Percentiles rank a stretch among this genome's conserved stretches.
phyloP scores from a whole-genome alignment of 2,329 filamentous ascomycete species.

The Paecilomyces fulvus region DNA sequence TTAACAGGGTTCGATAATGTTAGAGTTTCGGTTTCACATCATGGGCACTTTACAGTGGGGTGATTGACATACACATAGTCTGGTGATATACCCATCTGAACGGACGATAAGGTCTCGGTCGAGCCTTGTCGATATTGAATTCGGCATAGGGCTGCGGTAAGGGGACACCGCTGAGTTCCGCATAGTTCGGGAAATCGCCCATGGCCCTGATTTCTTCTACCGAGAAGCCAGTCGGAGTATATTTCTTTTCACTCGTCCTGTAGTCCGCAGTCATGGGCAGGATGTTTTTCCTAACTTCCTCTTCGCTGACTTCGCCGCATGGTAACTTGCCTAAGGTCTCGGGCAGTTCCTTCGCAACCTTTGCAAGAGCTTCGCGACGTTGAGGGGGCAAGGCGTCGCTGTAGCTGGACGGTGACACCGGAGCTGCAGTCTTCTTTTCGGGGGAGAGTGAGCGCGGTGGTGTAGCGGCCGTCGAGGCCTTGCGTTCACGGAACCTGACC shows the following conservation, averaged over 20 bases:
- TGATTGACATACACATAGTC: slow-evolving; percentile 68
- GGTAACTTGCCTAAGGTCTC: slow-evolving; percentile 8
- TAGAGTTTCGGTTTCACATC: not conserved
- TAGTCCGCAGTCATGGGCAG: slow-evolving; percentile 37
- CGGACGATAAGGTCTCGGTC: slow-evolving; percentile 68
- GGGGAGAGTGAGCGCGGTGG: slow-evolving; percentile 47
- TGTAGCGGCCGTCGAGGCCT: slow-evolving; percentile 42
- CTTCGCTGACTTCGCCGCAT: slow-evolving; percentile 19
- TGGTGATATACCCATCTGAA: slow-evolving; percentile 82
- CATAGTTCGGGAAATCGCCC: slow-evolving; percentile 73
- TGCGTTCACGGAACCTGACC: slow-evolving; percentile 31
- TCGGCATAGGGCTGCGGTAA: slow-evolving; percentile 54
- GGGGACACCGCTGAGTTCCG: slow-evolving; percentile 64
- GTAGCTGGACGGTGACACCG: slow-evolving; percentile 29
- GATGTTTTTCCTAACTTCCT: slow-evolving; percentile 23
- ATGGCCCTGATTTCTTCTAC: slow-evolving; percentile 60
- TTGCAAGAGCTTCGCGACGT: slow-evolving; percentile 39
- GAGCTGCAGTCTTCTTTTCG: slow-evolving; percentile 33
- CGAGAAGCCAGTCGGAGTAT: slow-evolving; percentile 62
- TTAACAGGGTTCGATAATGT: slow-evolving; percentile 1
- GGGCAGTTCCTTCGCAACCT: slow-evolving; percentile 11
- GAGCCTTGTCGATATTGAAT: slow-evolving; percentile 61
- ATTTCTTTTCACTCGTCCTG: slow-evolving; percentile 31
- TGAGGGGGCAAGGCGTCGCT: slow-evolving; percentile 46
- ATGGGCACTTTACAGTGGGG: not conserved